These are phyloP conservation scores for Colletotrichum coccodes DNA, from an alignment of 2,329 filamentous ascomycete genomes.

Conservation along the genomic window DNA sequence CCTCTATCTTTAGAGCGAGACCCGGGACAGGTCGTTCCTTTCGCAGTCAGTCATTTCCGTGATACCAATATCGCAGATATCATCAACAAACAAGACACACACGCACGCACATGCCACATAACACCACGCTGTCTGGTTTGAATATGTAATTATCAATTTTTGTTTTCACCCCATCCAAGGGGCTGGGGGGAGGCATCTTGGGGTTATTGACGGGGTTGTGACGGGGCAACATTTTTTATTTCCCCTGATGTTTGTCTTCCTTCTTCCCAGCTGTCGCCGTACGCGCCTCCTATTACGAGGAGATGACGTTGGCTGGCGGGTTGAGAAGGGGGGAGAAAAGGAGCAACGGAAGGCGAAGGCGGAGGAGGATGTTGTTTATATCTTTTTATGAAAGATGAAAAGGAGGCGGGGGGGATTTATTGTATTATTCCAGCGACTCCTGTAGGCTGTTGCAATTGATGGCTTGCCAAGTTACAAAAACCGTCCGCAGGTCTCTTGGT, in stretches of 20 bases:
- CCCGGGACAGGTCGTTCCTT: slow-evolving; percentile 35
- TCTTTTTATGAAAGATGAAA: slow-evolving; percentile 10
- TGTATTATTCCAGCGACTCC: slow-evolving; percentile 23
- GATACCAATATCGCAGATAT: slow-evolving; percentile 35
- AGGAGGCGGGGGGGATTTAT: not conserved
- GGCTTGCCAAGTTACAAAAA: slow-evolving; percentile 22
- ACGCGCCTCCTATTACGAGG: not conserved
- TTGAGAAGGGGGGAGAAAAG: not conserved
- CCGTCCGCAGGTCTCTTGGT: not conserved
- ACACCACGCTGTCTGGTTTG: slow-evolving; percentile 11
- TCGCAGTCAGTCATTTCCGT: slow-evolving; percentile 35
- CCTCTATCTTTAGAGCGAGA: slow-evolving; percentile 31
- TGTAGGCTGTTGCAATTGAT: slow-evolving; percentile 24
- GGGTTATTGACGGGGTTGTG: not conserved
- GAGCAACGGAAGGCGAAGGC: not conserved
- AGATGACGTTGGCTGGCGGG: not conserved
- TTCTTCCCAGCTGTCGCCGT: not conserved
- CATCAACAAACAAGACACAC: slow-evolving; percentile 7
- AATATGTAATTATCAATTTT: slow-evolving; percentile 33
- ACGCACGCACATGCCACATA: slow-evolving; percentile 5
- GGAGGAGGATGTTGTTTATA: not conserved
- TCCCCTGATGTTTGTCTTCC: not conserved
- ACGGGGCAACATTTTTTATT: not conserved
- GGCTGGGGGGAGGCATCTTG: slow-evolving; percentile 3
- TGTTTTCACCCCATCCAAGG: slow-evolving; percentile 7